phyloP scores from a whole-genome alignment of 2,329 filamentous ascomycete genomes.

The Microsporum canis region DNA sequence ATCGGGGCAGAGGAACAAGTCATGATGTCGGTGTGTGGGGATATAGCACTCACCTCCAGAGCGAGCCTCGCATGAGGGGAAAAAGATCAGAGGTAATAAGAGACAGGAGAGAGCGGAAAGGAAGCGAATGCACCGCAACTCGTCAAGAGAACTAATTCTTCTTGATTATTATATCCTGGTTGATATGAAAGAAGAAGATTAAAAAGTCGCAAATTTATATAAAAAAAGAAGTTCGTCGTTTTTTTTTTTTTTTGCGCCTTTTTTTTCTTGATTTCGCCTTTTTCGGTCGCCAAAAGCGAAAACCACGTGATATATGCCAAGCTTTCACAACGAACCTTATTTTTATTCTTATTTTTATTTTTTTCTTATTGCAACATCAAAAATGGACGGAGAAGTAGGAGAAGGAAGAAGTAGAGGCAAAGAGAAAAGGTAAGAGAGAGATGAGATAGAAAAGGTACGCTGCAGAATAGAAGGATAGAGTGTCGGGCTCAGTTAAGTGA shows the following conservation, averaged over 20 bases:
- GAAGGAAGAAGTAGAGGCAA: too few species aligned
- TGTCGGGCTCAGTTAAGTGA: background rate
- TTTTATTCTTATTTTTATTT: constrained; percentile 1
- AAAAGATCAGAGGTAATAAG: background rate
- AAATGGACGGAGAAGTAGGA: background rate
- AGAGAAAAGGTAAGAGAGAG: background rate
- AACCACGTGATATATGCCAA: background rate
- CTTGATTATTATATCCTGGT: background rate
- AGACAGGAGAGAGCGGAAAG: background rate
- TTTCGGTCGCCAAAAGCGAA: background rate
- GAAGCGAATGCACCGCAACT: background rate
- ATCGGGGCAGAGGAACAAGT: background rate
- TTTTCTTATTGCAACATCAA: background rate
- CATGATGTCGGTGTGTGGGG: background rate
- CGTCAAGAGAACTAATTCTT: background rate
- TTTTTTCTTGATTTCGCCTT: background rate
- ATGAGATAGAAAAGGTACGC: background rate
- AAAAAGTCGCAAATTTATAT: background rate
- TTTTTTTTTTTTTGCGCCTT: background rate
- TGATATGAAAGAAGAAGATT: background rate
- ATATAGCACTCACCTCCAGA: background rate
- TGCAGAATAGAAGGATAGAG: background rate
- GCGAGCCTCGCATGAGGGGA: background rate
- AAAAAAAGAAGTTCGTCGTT: background rate
- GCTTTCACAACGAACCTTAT: constrained; percentile 1